Evolutionary conservation across 2,329 filamentous ascomycete species (phyloP), one percentile per base, ranked within the genome.

Genomic region (Hirsutella rhossiliensis): DNA sequence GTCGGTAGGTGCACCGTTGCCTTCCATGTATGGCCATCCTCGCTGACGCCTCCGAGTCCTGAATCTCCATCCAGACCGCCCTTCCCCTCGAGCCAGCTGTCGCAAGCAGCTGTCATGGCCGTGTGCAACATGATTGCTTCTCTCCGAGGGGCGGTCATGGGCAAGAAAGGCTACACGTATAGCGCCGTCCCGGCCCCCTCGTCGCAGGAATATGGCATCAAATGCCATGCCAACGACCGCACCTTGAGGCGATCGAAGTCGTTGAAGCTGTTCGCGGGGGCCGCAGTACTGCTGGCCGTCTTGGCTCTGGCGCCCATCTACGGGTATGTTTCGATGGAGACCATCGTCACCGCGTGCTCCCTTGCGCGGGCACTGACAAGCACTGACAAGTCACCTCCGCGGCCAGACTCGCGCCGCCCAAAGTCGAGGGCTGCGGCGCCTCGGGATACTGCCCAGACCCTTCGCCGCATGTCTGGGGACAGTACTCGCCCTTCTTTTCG

Each of bases 401-500:
- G n/a, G n/a, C n/a, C n/a, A n/a, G n/a, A n/a, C n/a, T n/a, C n/a
- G n/a, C 13, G 15, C 18, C 34, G 3, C 9, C 34, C 9, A 11
- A 18, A n/a, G 34, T 17, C 9, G 18, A 9, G 11, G 50, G 50
- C 17, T 62, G 57, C 31, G 52, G 61, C 41, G 43, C 43, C 6
- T 49, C 53, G 15, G 60, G 52, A 13, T 55, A 47, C 42, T 88
- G 84, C 61, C 69, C 71, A 40, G 62, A 73, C 4, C 59, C 73
- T 29, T 72, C 82, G 38, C 77, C 79, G 2, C 82, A 79, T 51
- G 73, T 70, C 44, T 94, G 87, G 87, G 89, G 88, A 45, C 87
- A 90, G 60, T 95, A 95, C 61, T 84, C 87, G 17, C 86, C 88
- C 2, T 94, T 80, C 65, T 95, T 85, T 63, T 74, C 81, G 1